These are phyloP conservation scores for Solanum sejunctum DNA, from an alignment of 257 asterid genomes.

Conservation along the genomic window DNA sequence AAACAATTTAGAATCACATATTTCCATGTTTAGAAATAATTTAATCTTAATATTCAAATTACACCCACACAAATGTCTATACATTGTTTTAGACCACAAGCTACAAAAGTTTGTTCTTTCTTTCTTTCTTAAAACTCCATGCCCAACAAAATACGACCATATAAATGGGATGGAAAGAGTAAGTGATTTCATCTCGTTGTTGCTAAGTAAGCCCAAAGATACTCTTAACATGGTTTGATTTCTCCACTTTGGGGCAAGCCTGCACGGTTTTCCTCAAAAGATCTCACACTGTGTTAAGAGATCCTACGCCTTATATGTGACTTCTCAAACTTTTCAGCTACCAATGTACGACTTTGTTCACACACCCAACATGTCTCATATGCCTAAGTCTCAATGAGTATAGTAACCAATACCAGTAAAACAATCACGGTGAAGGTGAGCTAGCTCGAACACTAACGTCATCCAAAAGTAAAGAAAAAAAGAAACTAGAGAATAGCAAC, in stretches of 20 bases:
- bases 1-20: background rate
- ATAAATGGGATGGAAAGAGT: background rate
- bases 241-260: background rate
- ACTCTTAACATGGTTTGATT: background rate
- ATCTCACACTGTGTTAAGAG: background rate
- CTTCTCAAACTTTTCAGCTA: background rate
- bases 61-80: background rate
- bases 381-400: background rate
- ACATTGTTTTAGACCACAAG: background rate
- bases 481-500: background rate
- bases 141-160: background rate
- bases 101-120: background rate
- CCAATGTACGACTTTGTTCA: background rate
- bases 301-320: background rate
- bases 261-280: background rate
- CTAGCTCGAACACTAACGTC: background rate
- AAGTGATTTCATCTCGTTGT: background rate
- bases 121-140: background rate
- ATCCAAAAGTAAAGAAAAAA: background rate
- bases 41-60: background rate
- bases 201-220: background rate
- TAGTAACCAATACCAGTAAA: background rate
- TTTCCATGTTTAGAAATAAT: background rate
- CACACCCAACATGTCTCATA: background rate
- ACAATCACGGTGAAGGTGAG: background rate